These are phyloP conservation scores for Vitis rotundifolia DNA, from an alignment of 164 flowering plant genomes.

Conservation along the genomic window DNA sequence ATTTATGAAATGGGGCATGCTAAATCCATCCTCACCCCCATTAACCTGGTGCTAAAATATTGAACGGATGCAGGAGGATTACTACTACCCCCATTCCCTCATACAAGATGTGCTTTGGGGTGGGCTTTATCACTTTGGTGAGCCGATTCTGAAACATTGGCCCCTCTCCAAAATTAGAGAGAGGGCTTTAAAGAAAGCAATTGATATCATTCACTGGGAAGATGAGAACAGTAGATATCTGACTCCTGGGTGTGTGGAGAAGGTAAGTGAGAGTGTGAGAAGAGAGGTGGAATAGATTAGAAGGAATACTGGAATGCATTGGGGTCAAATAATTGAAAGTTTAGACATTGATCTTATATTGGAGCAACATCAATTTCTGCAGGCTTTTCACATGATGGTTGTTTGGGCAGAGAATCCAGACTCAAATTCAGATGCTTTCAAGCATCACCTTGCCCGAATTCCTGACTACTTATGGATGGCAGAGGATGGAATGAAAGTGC, in stretches of 20 bases:
- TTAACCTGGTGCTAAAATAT: no score
- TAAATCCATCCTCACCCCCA: no score
- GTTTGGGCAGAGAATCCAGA: constrained; percentile 57
- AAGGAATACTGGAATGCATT: no score
- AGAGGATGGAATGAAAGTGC: constrained; percentile 57
- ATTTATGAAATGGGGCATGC: no score
- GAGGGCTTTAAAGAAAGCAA: constrained; percentile 33
- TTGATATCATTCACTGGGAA: constrained; percentile 45
- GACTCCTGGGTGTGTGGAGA: constrained; percentile 40
- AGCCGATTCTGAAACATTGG: constrained; percentile 44
- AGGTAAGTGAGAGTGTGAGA: constrained; percentile 11
- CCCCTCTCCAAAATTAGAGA: constrained; percentile 43
- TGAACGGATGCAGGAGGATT: constrained; percentile 32
- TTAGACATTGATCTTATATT: no score
- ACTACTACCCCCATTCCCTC: constrained; percentile 35
- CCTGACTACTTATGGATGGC: constrained; percentile 53
- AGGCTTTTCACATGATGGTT: constrained; percentile 53
- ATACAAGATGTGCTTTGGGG: constrained; percentile 50
- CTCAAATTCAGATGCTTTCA: constrained; percentile 31
- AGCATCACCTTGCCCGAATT: constrained; percentile 48
- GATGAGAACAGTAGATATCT: constrained; percentile 52
- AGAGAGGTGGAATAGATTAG: no score
- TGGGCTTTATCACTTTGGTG: constrained; percentile 23
- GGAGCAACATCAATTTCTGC: no score
- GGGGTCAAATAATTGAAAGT: no score